Percentiles rank a stretch among this genome's conserved stretches.
phyloP scores from a whole-genome alignment of 106 monocot genomes.

The Agapanthus africanus region DNA sequence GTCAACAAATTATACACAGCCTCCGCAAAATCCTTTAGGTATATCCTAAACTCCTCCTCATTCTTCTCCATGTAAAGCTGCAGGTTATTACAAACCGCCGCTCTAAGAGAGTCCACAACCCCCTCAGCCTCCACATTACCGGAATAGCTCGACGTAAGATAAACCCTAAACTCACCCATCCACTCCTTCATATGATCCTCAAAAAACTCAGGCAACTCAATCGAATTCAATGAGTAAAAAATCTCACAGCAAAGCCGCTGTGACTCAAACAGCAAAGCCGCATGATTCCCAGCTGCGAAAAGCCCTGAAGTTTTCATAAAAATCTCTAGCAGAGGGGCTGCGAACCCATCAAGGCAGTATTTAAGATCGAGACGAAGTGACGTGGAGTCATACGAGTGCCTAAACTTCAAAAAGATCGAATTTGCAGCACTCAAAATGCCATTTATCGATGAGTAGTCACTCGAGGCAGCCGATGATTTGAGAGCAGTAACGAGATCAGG shows the following conservation, averaged over 20 bases:
- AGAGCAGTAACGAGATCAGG: constrained; percentile 73
- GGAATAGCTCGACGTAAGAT: constrained; percentile 48
- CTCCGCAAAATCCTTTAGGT: constrained; percentile 64
- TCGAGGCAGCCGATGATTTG: constrained; percentile 18
- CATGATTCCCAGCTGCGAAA: constrained; percentile 26
- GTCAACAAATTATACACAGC: constrained; percentile 72
- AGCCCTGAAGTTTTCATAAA: constrained; percentile 50
- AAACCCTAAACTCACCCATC: constrained; percentile 74
- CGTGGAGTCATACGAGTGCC: constrained; percentile 36
- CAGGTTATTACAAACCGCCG: constrained; percentile 83
- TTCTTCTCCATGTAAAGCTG: constrained; percentile 97
- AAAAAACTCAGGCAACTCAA: constrained; percentile 94
- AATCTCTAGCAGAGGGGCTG: constrained; percentile 73
- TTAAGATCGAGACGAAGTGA: constrained; percentile 75
- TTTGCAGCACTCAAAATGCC: constrained; percentile 63
- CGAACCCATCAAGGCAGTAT: constrained; percentile 86
- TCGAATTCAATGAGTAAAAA: constrained; percentile 81
- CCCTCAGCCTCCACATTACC: constrained; percentile 56
- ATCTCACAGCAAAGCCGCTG: constrained; percentile 92
- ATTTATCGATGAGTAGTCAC: constrained; percentile 46
- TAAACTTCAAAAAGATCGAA: constrained; percentile 82
- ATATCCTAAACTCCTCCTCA: constrained; percentile 89
- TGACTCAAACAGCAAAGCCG: constrained; percentile 55
- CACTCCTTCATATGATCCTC: constrained; percentile 98
- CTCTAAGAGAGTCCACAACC: constrained; percentile 53